These are phyloP conservation scores for Monilinia laxa DNA, from an alignment of 2,329 filamentous ascomycete genomes.

Conservation along the genomic window DNA sequence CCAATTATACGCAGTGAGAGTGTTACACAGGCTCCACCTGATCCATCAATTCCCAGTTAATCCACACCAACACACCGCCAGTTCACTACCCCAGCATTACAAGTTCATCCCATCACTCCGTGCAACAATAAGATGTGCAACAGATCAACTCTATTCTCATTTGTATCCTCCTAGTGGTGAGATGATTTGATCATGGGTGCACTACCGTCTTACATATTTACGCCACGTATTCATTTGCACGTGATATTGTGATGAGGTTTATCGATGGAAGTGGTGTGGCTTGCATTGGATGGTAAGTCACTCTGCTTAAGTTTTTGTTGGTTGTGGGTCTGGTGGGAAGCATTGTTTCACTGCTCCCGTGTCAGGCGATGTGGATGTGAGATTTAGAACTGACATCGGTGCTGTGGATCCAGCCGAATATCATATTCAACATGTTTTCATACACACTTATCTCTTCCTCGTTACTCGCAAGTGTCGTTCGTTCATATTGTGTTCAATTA, in stretches of 20 bases:
- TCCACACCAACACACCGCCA: conserved; percentile 16
- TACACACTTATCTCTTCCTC: neutral
- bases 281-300: conserved; percentile 15
- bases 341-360: neutral
- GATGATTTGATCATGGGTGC: conserved; percentile 16
- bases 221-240: conserved; percentile 18
- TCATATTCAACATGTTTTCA: neutral
- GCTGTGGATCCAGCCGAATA: neutral
- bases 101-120: conserved; percentile 15
- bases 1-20: neutral
- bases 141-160: neutral
- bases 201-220: conserved; percentile 11
- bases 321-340: neutral
- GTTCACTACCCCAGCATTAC: neutral
- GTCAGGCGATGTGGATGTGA: neutral
- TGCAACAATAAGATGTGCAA: conserved; percentile 24
- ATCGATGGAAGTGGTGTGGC: conserved; percentile 9
- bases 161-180: conserved; percentile 17
- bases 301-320: neutral
- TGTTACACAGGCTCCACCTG: conserved; percentile 18
- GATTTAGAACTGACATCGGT: neutral
- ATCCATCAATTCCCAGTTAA: neutral
- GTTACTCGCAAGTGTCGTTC: neutral
- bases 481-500: neutral
- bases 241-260: conserved; percentile 1